These are phyloP conservation scores for Ciborinia camelliae DNA, from an alignment of 2,329 filamentous ascomycete species.

Conservation along the genomic window DNA sequence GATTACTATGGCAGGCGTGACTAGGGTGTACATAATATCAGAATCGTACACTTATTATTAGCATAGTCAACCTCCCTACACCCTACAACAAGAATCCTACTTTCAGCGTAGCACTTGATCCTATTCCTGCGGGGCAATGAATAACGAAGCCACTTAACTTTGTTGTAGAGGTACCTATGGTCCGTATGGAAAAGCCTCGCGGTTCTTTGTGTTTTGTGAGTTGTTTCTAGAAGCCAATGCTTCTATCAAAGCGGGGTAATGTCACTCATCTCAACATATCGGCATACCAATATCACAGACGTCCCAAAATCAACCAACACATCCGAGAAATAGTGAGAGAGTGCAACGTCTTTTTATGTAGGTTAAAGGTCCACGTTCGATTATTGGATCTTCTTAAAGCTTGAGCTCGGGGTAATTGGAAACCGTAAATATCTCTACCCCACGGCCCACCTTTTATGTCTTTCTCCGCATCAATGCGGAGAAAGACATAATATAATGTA, in stretches of 20 bases:
- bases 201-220: not conserved
- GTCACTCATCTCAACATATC: not conserved
- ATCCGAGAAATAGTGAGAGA: not conserved
- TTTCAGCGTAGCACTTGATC: not conserved
- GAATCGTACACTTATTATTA: no score
- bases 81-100: no score
- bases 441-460: not conserved
- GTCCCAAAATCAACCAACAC: not conserved
- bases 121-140: not conserved
- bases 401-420: not conserved
- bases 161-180: not conserved
- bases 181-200: not conserved
- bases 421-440: not conserved
- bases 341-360: not conserved
- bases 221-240: not conserved
- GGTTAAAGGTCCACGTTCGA: not conserved
- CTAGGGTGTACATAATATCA: no score
- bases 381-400: not conserved
- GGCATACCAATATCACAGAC: no score
- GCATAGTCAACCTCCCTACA: no score
- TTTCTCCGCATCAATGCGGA: slow-evolving; percentile 14
- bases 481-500: slow-evolving; percentile 1
- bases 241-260: slow-evolving; percentile 3
- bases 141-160: not conserved
- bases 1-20: no score